Evolutionary conservation across 805 yeast genomes (phyloP), one percentile per base, ranked within the genome.

Genomic region (Yarrowia yakushimensis): DNA sequence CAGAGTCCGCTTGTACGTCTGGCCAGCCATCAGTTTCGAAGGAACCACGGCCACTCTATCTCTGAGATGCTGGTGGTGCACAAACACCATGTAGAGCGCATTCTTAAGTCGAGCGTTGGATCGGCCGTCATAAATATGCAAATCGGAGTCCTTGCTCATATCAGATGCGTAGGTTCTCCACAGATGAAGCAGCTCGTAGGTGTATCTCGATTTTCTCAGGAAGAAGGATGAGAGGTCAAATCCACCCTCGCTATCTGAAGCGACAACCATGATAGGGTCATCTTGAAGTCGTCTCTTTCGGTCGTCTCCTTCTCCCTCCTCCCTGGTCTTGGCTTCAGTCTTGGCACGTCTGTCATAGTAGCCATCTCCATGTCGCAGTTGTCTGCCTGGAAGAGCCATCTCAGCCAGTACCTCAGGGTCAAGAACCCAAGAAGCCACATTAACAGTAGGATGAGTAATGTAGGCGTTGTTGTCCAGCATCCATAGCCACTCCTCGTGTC

Each of bases 401-500:
- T 52, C 30, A 17, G 60, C 42, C 20, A 52, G 34, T 17, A 52
- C 42, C n/a, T 52, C 34, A 1, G 28, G 20, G 20, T 31, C 33
- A 43, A 52, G 33, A 3, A 48, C 55, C 42, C 42, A 52, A 3
- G 42, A 34, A 6, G 45, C 43, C 4, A 34, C 45, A 6, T 36
- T 17, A n/a, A 52, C 60, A 18, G 42, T 17, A n/a, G 60, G 45
- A 25, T 52, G 42, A 39, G 60, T 52, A 4, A 52, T 52, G 27
- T 30, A 27, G 45, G 60, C 60, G 17, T 52, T 52, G 45, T 52
- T 52, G 60, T 52, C 60, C 42, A 52, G 60, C 42, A 36, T 20
- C 60, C 60, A 52, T 11, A 52, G 31, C 60, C 60, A 52, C 17
- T 37, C 60, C 45, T 52, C 34, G 7, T 37, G 55, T 7, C 55